Conservation (phyloP, 495 filamentous ascomycete genomes). For the Astrothelium macrocarpum region DNA sequence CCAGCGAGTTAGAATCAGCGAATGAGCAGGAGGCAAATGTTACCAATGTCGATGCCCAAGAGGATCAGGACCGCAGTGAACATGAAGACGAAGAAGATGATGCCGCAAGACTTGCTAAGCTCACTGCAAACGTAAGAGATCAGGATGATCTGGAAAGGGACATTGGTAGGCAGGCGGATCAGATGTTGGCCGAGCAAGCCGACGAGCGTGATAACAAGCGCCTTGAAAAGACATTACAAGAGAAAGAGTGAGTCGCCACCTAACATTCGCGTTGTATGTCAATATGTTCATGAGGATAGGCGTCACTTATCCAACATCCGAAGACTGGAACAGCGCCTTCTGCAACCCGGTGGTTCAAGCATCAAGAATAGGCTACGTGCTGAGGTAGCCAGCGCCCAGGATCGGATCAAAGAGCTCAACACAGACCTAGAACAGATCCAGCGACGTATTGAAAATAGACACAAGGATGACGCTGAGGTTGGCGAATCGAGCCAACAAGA, state of each 20-base stretch:
- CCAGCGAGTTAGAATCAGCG: neutral
- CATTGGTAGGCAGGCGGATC: slow-evolving; percentile 56
- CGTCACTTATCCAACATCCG: slow-evolving; percentile 41
- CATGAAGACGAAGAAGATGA: slow-evolving; percentile 19
- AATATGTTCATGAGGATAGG: neutral
- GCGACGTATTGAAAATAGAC: slow-evolving; percentile 64
- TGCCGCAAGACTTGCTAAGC: neutral
- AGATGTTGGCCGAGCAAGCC: slow-evolving; percentile 66
- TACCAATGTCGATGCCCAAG: neutral
- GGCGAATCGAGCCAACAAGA: slow-evolving; percentile 27
- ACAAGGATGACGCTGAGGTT: slow-evolving; percentile 40
- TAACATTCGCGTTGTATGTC: neutral
- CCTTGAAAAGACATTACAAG: slow-evolving; percentile 61
- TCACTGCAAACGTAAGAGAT: slow-evolving; percentile 58
- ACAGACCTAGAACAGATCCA: slow-evolving; percentile 70
- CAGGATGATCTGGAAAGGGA: slow-evolving; percentile 60
- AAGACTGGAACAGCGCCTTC: slow-evolving; percentile 42
- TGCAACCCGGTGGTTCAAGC: slow-evolving; percentile 39
- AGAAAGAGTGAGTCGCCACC: slow-evolving; percentile 42
- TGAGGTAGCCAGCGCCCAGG: slow-evolving; percentile 54
- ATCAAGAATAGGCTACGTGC: slow-evolving; percentile 43
- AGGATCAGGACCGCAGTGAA: neutral
- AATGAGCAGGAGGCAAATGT: neutral
- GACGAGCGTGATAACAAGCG: slow-evolving; percentile 81
- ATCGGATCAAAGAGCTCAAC: slow-evolving; percentile 48